Evolutionary conservation across 768 basidiomycete species (phyloP), one percentile per base, ranked within the genome.

Genomic region (Saitozyma sp.): DNA sequence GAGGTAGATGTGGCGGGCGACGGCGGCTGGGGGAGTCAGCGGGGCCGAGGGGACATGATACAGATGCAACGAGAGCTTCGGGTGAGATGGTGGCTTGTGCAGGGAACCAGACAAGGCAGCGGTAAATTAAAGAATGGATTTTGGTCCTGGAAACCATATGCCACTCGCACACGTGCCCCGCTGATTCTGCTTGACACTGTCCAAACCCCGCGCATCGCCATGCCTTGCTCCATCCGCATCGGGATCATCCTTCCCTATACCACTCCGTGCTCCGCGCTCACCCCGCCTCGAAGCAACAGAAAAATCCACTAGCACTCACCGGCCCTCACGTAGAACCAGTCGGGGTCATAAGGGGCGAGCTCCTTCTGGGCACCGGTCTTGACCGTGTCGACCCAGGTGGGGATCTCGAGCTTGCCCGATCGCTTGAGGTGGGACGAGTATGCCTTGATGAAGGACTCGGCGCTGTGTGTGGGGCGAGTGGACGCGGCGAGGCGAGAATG

Each of bases 1-100:
- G 80, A 99, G 90, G 86, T 99, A 98, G 82, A 97, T 96, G 88
- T 97, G 95, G 78, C 95, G 89, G 82, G 95, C 95, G 75, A 98
- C 83, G 68, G 94, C 91, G 80, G 94, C 94, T 96, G 75, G 40
- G 29, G 29, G 29, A 29, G 29, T 29, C 29, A 29, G 29, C 29
- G 29, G 5, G 29, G 29, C 2, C 29, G 29, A 29, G 29, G 29
- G 29, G 29, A 29, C n/a, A n/a, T n/a, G n/a, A n/a, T 29, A 29
- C 5, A 29, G 29, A 29, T 29, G 29, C 29, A 29, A 29, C 5
- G 29, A 29, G 29, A 29, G 29, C 29, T 29, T 29, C 29, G 29
- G 29, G 29, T 2, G 29, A 29, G 29, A 5, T 29, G 29, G 29
- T 5, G 29, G 29, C 29, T 2, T 29, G 29, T 29, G 29, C 29